These are phyloP conservation scores for Flaveria brownii DNA, from an alignment of 129 eudicot genomes.

Conservation along the genomic window DNA sequence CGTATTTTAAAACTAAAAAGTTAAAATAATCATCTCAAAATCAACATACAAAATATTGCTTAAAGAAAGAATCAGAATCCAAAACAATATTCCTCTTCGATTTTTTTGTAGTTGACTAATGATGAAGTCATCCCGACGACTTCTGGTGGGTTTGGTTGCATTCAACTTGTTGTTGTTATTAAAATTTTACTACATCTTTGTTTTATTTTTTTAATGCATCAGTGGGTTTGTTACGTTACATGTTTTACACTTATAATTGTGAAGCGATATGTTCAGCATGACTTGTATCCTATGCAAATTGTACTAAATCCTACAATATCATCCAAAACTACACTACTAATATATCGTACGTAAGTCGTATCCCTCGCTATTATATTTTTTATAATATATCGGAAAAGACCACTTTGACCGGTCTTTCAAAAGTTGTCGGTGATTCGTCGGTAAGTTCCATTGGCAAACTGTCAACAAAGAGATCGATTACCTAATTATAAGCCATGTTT, in stretches of 20 bases:
- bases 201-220: too few relatives aligned
- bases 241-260: background rate
- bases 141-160: slow-evolving; percentile 22
- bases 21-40: background rate
- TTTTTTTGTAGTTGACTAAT: slow-evolving; percentile 28
- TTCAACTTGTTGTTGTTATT: background rate
- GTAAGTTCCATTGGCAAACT: too few relatives aligned
- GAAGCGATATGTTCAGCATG: background rate
- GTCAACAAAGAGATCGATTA: too few relatives aligned
- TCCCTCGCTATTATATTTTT: too few relatives aligned
- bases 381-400: too few relatives aligned
- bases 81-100: slow-evolving; percentile 1
- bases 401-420: too few relatives aligned
- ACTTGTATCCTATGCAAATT: background rate
- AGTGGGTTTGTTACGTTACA: too few relatives aligned
- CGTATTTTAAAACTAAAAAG: background rate
- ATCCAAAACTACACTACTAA: background rate
- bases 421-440: too few relatives aligned
- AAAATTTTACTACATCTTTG: background rate
- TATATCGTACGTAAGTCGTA: too few relatives aligned
- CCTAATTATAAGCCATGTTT: too few relatives aligned
- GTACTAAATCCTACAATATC: background rate
- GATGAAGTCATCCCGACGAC: slow-evolving; percentile 17
- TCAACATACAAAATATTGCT: background rate
- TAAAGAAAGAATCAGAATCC: slow-evolving; percentile 6